Evolutionary conservation across 1,284 basidiomycete genomes (phyloP), one percentile per base, ranked within the genome.

Genomic region (Trametes versicolor): DNA sequence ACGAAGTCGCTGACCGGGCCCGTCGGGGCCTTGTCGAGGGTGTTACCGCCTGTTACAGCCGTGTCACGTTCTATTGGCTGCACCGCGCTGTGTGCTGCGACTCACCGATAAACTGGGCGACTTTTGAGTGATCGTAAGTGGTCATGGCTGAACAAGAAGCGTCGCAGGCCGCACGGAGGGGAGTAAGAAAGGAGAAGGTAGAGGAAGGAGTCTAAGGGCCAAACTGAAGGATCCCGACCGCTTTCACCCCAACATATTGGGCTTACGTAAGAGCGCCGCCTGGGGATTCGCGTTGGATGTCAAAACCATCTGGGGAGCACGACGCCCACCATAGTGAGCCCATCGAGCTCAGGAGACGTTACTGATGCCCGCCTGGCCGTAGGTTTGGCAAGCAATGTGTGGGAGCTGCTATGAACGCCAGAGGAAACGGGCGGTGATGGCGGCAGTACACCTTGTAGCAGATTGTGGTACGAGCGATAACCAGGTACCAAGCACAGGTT

Each of bases 1-100:
- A 99, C 96, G 80, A 98, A 99, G 82, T 99, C 96, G 68, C 90
- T 85, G 52, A 99, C 92, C 64, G 86, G 86, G 64, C 94, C 87
- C 34, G 91, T 81, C 19, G 92, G 83, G 37, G 97, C 97, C 66
- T 86, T 89, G 62, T 97, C 94, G 70, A 99, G 79, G 43, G 94
- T 89, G 82, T 98, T 98, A 63, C 95, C 96, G 76, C 98, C 98
- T 98, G 55, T 58, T 43, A 66, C 58, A 63, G 43, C 53, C 2
- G n/a, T 59, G 62, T 66, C 63, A 65, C 61, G 59, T 53, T 59
- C 32, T 50, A 47, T 39, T 32, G 27, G 32, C 34, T 60, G 60
- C 37, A 23, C 21, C n/a, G 41, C 9, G 43, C 13, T 37, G 9
- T 29, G 19, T 32, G 27, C 29, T 6, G 64, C 66, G 66, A 77